These are phyloP conservation scores for Irpex sp. DNA, from an alignment of 1,284 basidiomycete species.

Conservation along the genomic window DNA sequence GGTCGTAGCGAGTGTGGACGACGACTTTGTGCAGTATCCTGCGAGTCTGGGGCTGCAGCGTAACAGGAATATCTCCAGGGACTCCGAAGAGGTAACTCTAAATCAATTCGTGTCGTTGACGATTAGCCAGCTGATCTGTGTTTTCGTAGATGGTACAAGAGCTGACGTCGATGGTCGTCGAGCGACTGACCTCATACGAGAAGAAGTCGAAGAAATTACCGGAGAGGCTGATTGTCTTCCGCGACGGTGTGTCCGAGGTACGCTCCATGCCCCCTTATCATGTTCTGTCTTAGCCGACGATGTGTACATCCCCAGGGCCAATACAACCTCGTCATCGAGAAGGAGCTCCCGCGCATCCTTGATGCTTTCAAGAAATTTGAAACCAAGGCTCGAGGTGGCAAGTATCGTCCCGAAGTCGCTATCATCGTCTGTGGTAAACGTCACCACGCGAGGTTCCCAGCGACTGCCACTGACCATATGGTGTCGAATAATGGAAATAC, in stretches of 20 bases:
- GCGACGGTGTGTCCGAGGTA: conserved; percentile 76
- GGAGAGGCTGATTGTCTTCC: conserved; percentile 63
- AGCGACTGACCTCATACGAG: conserved; percentile 57
- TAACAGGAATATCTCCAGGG: conserved; percentile 37
- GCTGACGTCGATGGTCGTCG: conserved; percentile 62
- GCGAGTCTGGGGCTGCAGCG: conserved; percentile 59
- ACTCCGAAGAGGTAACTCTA: conserved; percentile 61
- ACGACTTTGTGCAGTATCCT: conserved; percentile 67
- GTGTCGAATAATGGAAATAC: conserved; percentile 69
- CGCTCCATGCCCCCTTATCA: conserved; percentile 10
- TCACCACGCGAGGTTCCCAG: conserved; percentile 69
- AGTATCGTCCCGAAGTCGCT: conserved; percentile 59
- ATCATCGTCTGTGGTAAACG: conserved; percentile 79
- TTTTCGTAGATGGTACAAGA: conserved; percentile 58
- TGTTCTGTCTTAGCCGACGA: too few relatives aligned
- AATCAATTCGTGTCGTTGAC: not conserved
- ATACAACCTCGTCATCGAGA: conserved; percentile 51
- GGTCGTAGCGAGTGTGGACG: conserved; percentile 70
- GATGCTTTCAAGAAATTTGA: conserved; percentile 55
- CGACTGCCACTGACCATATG: conserved; percentile 38
- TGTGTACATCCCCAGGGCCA: conserved; percentile 47
- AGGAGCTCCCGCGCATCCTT: conserved; percentile 56
- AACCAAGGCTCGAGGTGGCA: conserved; percentile 27
- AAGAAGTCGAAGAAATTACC: conserved; percentile 52
- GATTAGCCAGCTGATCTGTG: not conserved